A percentile compares a stretch with the other conserved stretches of the same genome.
Evolutionary conservation across 371 early-diverging fungal genomes (phyloP).

Genomic region (Rhizopus stolonifer): DNA sequence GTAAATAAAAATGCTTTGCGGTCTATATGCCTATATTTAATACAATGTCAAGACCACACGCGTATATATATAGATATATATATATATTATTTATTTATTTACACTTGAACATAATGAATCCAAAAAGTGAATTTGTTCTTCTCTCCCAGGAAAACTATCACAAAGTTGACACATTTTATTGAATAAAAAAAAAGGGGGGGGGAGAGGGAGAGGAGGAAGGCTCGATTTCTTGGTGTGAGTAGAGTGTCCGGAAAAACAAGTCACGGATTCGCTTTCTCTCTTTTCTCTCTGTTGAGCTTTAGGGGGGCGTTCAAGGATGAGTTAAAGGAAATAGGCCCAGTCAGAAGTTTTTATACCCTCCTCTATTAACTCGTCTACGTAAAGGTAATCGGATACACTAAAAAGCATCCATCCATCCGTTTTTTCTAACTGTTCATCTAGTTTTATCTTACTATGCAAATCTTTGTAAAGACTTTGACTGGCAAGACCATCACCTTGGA

Average conservation of each 20-base stretch:
- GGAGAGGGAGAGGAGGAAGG: not conserved
- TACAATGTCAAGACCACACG: no score
- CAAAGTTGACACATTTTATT: not conserved
- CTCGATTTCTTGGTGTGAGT: no score
- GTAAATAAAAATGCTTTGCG: constrained; percentile 55
- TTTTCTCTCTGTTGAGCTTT: no score
- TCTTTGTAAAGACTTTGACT: constrained; percentile 83
- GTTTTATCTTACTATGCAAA: constrained; percentile 58
- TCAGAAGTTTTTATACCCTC: constrained; percentile 18
- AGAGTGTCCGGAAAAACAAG: no score
- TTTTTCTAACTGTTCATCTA: not conserved
- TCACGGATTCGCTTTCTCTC: no score
- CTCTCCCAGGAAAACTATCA: constrained; percentile 59
- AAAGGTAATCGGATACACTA: constrained; percentile 17
- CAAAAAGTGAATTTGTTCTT: constrained; percentile 46
- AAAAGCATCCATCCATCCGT: constrained; percentile 20
- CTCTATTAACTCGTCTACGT: constrained; percentile 26
- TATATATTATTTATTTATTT: not conserved
- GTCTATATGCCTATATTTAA: not conserved
- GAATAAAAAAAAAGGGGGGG: not conserved
- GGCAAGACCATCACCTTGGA: constrained; percentile 93
- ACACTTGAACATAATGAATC: not conserved
- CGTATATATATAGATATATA: no score
- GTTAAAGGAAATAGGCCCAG: not conserved
- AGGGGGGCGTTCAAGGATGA: no score